Evolutionary conservation across 208 protist genomes (phyloP).

Genomic region (Naegleria lovaniensis): DNA sequence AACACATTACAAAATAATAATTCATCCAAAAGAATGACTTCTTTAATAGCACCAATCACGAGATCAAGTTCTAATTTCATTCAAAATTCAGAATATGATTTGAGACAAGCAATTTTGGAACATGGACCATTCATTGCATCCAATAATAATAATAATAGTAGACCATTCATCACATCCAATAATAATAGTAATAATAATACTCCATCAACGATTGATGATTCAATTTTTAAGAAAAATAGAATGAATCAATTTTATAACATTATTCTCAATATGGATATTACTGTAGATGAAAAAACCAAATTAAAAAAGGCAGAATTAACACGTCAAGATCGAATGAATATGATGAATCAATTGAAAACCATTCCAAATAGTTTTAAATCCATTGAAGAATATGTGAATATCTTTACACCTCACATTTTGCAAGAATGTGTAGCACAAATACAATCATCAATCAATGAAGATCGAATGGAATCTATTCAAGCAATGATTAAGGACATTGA

Average conservation of each 20-base stretch:
- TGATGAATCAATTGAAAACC: not conserved
- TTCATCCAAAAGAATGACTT: too few species aligned
- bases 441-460: not conserved
- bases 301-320: not conserved
- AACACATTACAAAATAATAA: too few species aligned
- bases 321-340: not conserved
- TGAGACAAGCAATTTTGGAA: too few species aligned
- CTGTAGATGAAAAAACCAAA: not conserved
- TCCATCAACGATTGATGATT: too few species aligned
- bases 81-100: too few species aligned
- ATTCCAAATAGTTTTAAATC: not conserved
- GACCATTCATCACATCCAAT: too few species aligned
- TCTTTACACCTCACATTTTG: not conserved
- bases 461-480: not conserved
- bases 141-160: too few species aligned
- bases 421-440: not conserved
- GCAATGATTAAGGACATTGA: not conserved
- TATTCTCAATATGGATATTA: not conserved
- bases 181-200: too few species aligned
- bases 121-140: too few species aligned
- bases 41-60: too few species aligned
- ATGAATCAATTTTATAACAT: not conserved
- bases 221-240: too few species aligned
- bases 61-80: too few species aligned
- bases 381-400: not conserved